phyloP scores from a whole-genome alignment of 805 yeast genomes.

The Candida insectorum region DNA sequence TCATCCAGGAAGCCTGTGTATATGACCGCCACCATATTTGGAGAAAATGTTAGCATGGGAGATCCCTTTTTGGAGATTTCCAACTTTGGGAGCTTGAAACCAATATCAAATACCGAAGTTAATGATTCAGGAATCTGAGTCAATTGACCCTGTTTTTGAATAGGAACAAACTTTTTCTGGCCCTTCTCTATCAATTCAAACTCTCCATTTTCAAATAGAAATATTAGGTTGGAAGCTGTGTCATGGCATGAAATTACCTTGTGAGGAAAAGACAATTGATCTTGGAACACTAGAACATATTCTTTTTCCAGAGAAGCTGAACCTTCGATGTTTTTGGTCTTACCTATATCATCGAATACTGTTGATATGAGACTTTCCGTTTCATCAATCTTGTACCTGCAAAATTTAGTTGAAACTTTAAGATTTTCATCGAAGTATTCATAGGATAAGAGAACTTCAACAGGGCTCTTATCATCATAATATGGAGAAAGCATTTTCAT shows the following conservation, averaged over 20 bases:
- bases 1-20: too few species aligned
- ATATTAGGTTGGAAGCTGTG: constrained; percentile 37
- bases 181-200: constrained; percentile 43
- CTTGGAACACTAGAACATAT: constrained; percentile 22
- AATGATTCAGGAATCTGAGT: constrained; percentile 2
- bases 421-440: constrained; percentile 15
- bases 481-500: constrained; percentile 47
- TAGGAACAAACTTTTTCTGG: too few species aligned
- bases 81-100: constrained; percentile 44
- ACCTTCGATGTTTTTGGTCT: constrained; percentile 14
- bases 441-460: constrained; percentile 48
- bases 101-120: constrained; percentile 48
- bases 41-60: constrained; percentile 43
- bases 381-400: constrained; percentile 25
- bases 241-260: constrained; percentile 28
- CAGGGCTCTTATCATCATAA: constrained; percentile 35
- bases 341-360: constrained; percentile 30
- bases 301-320: constrained; percentile 4
- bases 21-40: constrained; percentile 48
- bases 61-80: constrained; percentile 17
- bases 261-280: constrained; percentile 23
- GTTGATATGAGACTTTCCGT: constrained; percentile 21
- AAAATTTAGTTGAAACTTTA: constrained; percentile 17
- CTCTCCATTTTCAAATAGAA: constrained; percentile 43
- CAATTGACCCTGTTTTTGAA: constrained; percentile 27